Conservation (phyloP, 495 filamentous ascomycete species). For the Parathielavia appendiculata region DNA sequence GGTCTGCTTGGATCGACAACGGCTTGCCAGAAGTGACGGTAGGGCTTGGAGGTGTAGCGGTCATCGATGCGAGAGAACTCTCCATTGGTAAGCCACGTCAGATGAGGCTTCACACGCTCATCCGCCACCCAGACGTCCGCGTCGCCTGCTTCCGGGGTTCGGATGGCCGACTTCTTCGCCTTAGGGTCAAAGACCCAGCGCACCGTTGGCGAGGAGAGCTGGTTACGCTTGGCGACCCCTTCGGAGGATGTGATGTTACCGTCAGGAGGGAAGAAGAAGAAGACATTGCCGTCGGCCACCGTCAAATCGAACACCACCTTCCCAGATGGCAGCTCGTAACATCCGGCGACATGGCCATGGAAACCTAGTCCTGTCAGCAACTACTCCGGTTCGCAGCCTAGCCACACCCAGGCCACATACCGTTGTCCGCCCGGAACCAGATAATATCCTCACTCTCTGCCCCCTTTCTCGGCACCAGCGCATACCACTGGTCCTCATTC, state of each 20-base stretch:
- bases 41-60: slow-evolving; percentile 45
- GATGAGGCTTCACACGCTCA: slow-evolving; percentile 30
- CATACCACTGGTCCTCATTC: slow-evolving; percentile 48
- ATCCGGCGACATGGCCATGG: slow-evolving; percentile 47
- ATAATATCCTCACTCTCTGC: slow-evolving; percentile 46
- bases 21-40: slow-evolving; percentile 52
- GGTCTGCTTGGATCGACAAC: slow-evolving; percentile 41
- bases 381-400: background rate
- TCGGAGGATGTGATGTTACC: slow-evolving; percentile 24
- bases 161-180: slow-evolving; percentile 24
- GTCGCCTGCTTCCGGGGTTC: slow-evolving; percentile 13
- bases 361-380: slow-evolving; percentile 33
- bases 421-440: slow-evolving; percentile 46
- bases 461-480: slow-evolving; percentile 44
- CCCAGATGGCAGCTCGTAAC: slow-evolving; percentile 46
- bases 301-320: slow-evolving; percentile 50
- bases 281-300: slow-evolving; percentile 53
- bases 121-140: slow-evolving; percentile 27
- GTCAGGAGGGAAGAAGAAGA: slow-evolving; percentile 53
- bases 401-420: slow-evolving; percentile 24
- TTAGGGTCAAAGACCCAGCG: slow-evolving; percentile 53
- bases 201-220: slow-evolving; percentile 44
- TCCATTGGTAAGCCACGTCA: slow-evolving; percentile 43
- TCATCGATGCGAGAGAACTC: slow-evolving; percentile 61
- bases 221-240: slow-evolving; percentile 29